A percentile compares a stretch with the other conserved stretches of the same genome.
Evolutionary conservation across 805 yeast genomes (phyloP).

Genomic region (Yamadazyma kitorensis): DNA sequence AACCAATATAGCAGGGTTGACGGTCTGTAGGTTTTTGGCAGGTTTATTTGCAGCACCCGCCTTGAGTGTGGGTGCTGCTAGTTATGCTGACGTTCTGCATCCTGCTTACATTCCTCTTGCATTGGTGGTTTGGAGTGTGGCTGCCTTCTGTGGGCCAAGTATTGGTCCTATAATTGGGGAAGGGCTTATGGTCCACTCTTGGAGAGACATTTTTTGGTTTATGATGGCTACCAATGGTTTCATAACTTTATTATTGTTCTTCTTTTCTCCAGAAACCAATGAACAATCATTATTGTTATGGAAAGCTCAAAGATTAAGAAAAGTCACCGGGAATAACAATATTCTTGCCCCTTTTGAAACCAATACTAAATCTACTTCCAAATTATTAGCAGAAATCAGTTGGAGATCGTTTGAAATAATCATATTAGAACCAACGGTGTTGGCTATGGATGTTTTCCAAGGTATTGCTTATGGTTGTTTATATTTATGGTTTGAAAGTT

Average conservation of each 20-base stretch:
- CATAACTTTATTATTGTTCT: slow-evolving; percentile 1
- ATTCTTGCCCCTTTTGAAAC: slow-evolving; percentile 40
- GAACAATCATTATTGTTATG: slow-evolving; percentile 42
- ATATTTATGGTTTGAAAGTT: slow-evolving; percentile 60
- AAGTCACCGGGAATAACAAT: slow-evolving; percentile 45
- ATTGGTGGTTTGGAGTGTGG: slow-evolving; percentile 53
- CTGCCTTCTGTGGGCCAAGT: slow-evolving; percentile 54
- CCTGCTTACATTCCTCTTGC: slow-evolving; percentile 44
- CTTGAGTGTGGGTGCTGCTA: slow-evolving; percentile 56
- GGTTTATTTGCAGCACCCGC: slow-evolving; percentile 58
- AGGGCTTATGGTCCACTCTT: slow-evolving; percentile 3
- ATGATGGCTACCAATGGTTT: slow-evolving; percentile 7
- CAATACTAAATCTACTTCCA: slow-evolving; percentile 15
- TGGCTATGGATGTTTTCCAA: slow-evolving; percentile 50
- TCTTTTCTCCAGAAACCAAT: slow-evolving; percentile 27
- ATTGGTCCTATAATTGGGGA: slow-evolving; percentile 43
- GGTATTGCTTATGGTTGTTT: slow-evolving; percentile 51
- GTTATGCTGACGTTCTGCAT: slow-evolving; percentile 46
- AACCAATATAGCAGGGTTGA: slow-evolving; percentile 48
- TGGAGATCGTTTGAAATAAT: slow-evolving; percentile 51
- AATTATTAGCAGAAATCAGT: slow-evolving; percentile 25
- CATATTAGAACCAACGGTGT: slow-evolving; percentile 54
- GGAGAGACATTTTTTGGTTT: slow-evolving; percentile 11
- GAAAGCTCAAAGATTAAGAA: slow-evolving; percentile 48
- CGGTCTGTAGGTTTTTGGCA: slow-evolving; percentile 48